phyloP scores from a whole-genome alignment of 2,329 filamentous ascomycete species.

The Zymoseptoria passerinii region DNA sequence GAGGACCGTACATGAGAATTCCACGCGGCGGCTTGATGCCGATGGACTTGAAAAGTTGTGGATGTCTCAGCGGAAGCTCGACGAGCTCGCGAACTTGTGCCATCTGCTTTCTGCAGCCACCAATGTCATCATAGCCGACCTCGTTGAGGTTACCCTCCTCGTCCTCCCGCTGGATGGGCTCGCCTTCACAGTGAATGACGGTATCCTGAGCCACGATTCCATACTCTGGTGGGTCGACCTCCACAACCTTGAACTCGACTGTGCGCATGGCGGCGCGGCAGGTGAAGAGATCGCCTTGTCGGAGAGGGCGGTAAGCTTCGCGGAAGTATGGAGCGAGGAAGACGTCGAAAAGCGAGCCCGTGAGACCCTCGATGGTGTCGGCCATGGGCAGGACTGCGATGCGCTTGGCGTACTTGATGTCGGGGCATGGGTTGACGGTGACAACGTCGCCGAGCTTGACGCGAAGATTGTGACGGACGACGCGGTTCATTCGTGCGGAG shows the following conservation, averaged over 20 bases:
- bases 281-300: slow-evolving; percentile 96
- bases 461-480: slow-evolving; percentile 94
- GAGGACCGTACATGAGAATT: slow-evolving; percentile 88
- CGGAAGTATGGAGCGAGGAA: slow-evolving; percentile 99
- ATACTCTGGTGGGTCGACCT: slow-evolving; percentile 96
- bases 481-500: slow-evolving; percentile 93
- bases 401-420: slow-evolving; percentile 99
- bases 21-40: slow-evolving; percentile 98
- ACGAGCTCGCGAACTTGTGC: slow-evolving; percentile 98
- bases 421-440: slow-evolving; percentile 92
- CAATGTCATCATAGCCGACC: slow-evolving; percentile 98
- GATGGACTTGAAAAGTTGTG: slow-evolving; percentile 99
- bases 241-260: slow-evolving; percentile 98
- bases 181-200: slow-evolving; percentile 96
- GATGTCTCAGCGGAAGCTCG: slow-evolving; percentile 90
- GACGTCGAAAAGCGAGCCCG: slow-evolving; percentile 95
- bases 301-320: slow-evolving; percentile 93
- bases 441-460: slow-evolving; percentile 98
- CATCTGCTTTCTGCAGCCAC: slow-evolving; percentile 99
- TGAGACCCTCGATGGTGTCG: slow-evolving; percentile 95
- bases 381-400: slow-evolving; percentile 97
- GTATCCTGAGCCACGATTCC: slow-evolving; percentile 98
- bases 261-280: slow-evolving; percentile 97
- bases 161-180: slow-evolving; percentile 93
- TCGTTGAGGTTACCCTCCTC: slow-evolving; percentile 99